Conservation (phyloP, 2,329 filamentous ascomycete species). For the Zasmidium cellare region DNA sequence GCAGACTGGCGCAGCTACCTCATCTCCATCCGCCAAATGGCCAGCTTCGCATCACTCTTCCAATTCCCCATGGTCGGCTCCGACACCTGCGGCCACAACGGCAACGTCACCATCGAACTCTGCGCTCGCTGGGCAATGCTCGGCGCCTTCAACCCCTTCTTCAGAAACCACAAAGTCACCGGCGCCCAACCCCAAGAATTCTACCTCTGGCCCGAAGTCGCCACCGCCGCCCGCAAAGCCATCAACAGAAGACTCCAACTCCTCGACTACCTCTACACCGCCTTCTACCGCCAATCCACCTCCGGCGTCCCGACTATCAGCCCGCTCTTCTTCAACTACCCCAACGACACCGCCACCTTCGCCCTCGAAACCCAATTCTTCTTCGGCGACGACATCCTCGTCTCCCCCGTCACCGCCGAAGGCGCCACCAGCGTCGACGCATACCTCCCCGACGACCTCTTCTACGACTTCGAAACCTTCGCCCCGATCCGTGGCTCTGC, state of each 20-base stretch:
- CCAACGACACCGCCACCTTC: constrained; percentile 54
- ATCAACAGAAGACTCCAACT: constrained; percentile 71
- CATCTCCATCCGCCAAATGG: constrained; percentile 41
- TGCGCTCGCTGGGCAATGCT: constrained; percentile 75
- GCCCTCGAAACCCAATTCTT: constrained; percentile 58
- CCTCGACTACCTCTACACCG: constrained; percentile 76
- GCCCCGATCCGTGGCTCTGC: constrained; percentile 43
- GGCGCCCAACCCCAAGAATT: constrained; percentile 63
- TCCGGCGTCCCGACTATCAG: constrained; percentile 66
- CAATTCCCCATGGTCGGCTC: constrained; percentile 49
- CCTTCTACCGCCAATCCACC: constrained; percentile 58
- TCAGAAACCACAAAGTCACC: constrained; percentile 67
- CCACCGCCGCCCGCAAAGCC: constrained; percentile 63
- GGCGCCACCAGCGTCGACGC: constrained; percentile 53
- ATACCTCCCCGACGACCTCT: constrained; percentile 58
- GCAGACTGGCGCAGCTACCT: constrained; percentile 46
- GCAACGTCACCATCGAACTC: constrained; percentile 58
- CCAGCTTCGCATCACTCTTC: constrained; percentile 47
- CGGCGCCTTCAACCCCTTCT: constrained; percentile 73
- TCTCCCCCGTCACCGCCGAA: constrained; percentile 56
- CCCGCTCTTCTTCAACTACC: constrained; percentile 72
- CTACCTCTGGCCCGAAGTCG: constrained; percentile 66
- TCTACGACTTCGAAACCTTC: constrained; percentile 61
- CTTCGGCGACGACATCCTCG: constrained; percentile 56
- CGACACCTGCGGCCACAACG: constrained; percentile 75